phyloP scores from a whole-genome alignment of 257 asterid genomes.

The Asclepias syriaca region DNA sequence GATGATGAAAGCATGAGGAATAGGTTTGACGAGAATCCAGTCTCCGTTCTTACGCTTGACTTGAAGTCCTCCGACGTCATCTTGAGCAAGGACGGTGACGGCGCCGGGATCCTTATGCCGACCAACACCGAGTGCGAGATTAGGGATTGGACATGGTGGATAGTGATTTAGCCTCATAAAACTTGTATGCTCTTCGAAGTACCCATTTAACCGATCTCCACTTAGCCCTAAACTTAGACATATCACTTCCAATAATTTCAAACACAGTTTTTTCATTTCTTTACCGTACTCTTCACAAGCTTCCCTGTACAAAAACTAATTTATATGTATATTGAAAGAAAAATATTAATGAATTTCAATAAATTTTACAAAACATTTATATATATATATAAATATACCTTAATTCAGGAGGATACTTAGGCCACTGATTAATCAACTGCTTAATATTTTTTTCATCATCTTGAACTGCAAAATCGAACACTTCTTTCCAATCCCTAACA shows the following conservation, averaged over 20 bases:
- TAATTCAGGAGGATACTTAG: constrained; percentile 41
- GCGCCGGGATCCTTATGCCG: constrained; percentile 63
- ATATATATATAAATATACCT: constrained; percentile 33
- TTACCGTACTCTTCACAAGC: constrained; percentile 47
- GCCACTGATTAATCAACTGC: constrained; percentile 41
- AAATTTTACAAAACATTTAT: neutral
- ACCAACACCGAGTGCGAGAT: constrained; percentile 77
- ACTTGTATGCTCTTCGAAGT: constrained; percentile 48
- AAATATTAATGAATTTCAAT: neutral
- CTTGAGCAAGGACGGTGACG: constrained; percentile 62
- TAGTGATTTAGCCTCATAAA: constrained; percentile 65
- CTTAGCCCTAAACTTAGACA: constrained; percentile 50
- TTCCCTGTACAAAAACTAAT: constrained; percentile 29
- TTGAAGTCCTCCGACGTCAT: constrained; percentile 66
- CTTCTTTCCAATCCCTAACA: constrained; percentile 75
- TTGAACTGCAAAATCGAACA: constrained; percentile 50
- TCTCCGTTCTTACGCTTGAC: constrained; percentile 76
- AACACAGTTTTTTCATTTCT: constrained; percentile 44
- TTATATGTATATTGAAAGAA: too few relatives aligned
- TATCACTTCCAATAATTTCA: constrained; percentile 49
- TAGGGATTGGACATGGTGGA: constrained; percentile 64
- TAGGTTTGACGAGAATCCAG: constrained; percentile 68
- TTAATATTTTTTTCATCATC: constrained; percentile 30
- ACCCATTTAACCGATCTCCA: constrained; percentile 38
- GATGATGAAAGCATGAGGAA: constrained; percentile 55